Conservation (phyloP, 2,329 filamentous ascomycete genomes). For the Aspergillus sp. region DNA sequence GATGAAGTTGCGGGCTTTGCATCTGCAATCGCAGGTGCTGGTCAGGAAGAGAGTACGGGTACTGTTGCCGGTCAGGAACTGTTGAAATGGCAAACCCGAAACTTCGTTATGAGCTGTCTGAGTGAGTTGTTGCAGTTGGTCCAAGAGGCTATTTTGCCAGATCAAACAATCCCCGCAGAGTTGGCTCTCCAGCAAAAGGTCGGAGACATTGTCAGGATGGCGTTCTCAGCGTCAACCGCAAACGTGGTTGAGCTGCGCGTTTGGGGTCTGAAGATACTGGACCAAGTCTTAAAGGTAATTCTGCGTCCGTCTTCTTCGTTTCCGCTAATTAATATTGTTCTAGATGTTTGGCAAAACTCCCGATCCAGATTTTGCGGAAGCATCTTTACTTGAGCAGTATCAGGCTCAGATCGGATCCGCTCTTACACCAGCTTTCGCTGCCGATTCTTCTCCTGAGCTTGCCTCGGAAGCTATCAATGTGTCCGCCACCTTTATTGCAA, state of each 20-base stretch:
- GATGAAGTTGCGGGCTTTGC: constrained; percentile 97
- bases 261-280: constrained; percentile 89
- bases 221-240: constrained; percentile 94
- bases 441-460: constrained; percentile 91
- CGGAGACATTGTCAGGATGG: constrained; percentile 92
- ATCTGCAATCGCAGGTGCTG: constrained; percentile 63
- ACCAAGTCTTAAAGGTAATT: constrained; percentile 73
- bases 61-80: constrained; percentile 72
- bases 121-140: constrained; percentile 78
- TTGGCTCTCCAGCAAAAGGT: constrained; percentile 76
- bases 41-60: constrained; percentile 56
- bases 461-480: constrained; percentile 96
- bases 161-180: constrained; percentile 77
- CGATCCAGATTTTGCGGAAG: constrained; percentile 97
- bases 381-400: constrained; percentile 93
- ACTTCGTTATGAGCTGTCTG: constrained; percentile 88
- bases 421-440: constrained; percentile 91
- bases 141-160: constrained; percentile 73
- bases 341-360: constrained; percentile 90
- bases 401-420: constrained; percentile 98
- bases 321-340: background rate
- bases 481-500: constrained; percentile 96
- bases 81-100: constrained; percentile 90
- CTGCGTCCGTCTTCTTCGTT: background rate
- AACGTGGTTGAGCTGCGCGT: constrained; percentile 87